phyloP scores from a whole-genome alignment of 148 eudicot species.

The Chenopodium formosanum region DNA sequence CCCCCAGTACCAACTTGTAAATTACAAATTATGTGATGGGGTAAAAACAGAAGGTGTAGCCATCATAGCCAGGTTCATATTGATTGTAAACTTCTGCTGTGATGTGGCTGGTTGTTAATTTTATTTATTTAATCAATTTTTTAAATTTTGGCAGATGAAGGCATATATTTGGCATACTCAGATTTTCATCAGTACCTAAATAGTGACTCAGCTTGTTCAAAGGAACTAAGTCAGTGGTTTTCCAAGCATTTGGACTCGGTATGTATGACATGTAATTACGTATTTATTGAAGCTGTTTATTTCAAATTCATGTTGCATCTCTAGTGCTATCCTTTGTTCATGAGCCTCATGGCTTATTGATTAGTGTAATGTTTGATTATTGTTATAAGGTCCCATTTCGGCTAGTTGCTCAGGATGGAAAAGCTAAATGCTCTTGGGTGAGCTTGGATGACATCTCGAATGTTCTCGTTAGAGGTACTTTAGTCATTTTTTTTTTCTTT shows the following conservation, averaged over 20 bases:
- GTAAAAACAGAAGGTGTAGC: neutral
- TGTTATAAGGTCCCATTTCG: conserved; percentile 79
- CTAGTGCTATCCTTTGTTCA: neutral
- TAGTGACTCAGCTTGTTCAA: conserved; percentile 72
- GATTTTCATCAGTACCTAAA: conserved; percentile 83
- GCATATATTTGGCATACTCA: conserved; percentile 83
- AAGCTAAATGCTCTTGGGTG: conserved; percentile 90
- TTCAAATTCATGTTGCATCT: neutral
- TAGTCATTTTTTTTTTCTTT: neutral
- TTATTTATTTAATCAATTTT: conserved; percentile 15
- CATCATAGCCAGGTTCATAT: neutral
- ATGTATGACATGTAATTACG: conserved; percentile 19
- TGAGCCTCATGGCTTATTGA: neutral
- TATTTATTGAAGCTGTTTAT: neutral
- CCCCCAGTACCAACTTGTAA: neutral
- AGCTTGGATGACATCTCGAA: conserved; percentile 79
- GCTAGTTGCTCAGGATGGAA: conserved; percentile 96
- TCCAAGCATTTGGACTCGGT: conserved; percentile 93
- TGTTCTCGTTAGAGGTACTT: conserved; percentile 68
- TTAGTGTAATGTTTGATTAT: conserved; percentile 10
- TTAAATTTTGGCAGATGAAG: conserved; percentile 59
- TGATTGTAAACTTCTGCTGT: neutral
- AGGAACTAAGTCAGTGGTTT: conserved; percentile 95
- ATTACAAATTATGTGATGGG: neutral
- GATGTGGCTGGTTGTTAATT: conserved; percentile 2